Evolutionary conservation across 441 rosid species (phyloP).

Genomic region (Brassica hybrid): DNA sequence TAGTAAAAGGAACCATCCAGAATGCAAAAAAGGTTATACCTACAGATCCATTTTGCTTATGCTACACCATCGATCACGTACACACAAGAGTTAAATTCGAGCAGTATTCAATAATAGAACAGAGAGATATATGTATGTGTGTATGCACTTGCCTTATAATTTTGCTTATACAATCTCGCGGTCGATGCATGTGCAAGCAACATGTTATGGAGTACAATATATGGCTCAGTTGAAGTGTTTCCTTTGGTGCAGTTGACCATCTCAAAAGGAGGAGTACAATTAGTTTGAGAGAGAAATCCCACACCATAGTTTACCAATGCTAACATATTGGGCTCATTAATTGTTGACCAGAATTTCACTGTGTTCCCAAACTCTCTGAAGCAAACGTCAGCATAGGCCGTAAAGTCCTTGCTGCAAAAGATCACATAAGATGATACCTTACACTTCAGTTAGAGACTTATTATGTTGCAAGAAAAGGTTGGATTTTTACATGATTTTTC

Average conservation of each 20-base stretch:
- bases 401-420: conserved; percentile 60
- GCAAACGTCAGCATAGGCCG: conserved; percentile 64
- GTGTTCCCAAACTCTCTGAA: conserved; percentile 66
- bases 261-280: conserved; percentile 51
- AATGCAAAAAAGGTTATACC: conserved; percentile 37
- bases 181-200: conserved; percentile 67
- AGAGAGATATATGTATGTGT: neutral
- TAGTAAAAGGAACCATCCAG: conserved; percentile 49
- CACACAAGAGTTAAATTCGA: too few relatives aligned
- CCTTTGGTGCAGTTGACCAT: conserved; percentile 52
- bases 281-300: conserved; percentile 49
- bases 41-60: conserved; percentile 36
- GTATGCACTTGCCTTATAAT: conserved; percentile 48
- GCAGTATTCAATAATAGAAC: too few relatives aligned
- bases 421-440: neutral
- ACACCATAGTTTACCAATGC: conserved; percentile 53
- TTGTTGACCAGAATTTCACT: conserved; percentile 62
- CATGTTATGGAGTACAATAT: conserved; percentile 62
- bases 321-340: conserved; percentile 64
- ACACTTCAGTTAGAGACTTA: neutral
- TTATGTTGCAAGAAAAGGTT: neutral
- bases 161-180: conserved; percentile 54
- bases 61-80: too few relatives aligned
- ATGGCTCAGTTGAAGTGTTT: conserved; percentile 68
- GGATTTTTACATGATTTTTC: conserved; percentile 54